Evolutionary conservation across 257 asterid species (phyloP).

Genomic region (Rubia yunnanensis): DNA sequence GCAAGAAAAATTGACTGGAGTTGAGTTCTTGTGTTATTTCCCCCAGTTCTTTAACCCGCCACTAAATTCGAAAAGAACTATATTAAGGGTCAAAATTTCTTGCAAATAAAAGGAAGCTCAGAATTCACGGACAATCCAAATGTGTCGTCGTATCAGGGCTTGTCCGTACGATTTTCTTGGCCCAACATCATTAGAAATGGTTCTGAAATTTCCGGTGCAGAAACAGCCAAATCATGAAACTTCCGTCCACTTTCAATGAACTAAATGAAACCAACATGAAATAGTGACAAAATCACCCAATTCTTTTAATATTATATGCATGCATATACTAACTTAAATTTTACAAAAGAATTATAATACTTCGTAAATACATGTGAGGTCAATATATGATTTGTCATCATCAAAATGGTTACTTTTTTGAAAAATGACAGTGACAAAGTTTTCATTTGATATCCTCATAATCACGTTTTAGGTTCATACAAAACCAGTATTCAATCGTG

Average conservation of each 20-base stretch:
- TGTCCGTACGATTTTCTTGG: not conserved
- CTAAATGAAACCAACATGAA: not conserved
- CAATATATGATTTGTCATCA: too few species aligned
- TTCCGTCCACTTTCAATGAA: not conserved
- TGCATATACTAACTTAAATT: too few species aligned
- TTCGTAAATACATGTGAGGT: too few species aligned
- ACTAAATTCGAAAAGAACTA: too few species aligned
- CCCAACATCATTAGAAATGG: not conserved
- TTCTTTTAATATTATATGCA: too few species aligned
- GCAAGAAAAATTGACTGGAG: too few species aligned
- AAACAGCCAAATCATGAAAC: not conserved
- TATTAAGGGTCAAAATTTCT: too few species aligned
- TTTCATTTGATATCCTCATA: not conserved
- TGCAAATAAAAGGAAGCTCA: not conserved
- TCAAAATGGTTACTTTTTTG: not conserved
- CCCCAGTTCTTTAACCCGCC: too few species aligned
- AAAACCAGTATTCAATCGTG: not conserved
- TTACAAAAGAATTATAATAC: not conserved
- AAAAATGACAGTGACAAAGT: not conserved
- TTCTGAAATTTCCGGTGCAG: conserved; percentile 2
- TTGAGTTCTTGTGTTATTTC: too few species aligned
- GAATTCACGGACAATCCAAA: not conserved
- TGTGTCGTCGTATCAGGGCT: not conserved
- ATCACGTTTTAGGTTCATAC: not conserved
- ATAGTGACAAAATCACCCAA: not conserved